Conservation (phyloP, 164 flowering plant genomes). For the Chimonanthus salicifolius region DNA sequence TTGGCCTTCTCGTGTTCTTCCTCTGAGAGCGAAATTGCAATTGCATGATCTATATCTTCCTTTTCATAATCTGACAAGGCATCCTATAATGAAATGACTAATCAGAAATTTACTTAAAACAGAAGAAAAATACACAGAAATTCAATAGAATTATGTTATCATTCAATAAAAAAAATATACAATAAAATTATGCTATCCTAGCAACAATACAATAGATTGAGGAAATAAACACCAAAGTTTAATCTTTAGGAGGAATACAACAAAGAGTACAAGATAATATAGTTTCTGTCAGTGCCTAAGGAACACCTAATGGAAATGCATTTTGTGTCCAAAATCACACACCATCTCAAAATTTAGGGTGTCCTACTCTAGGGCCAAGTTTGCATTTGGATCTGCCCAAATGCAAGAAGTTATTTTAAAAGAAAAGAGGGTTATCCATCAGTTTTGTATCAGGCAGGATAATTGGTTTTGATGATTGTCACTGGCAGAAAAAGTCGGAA, state of each 20-base stretch:
- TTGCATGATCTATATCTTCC: constrained; percentile 77
- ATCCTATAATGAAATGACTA: constrained; percentile 35
- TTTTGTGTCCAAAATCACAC: background rate
- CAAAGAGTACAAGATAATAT: constrained; percentile 2
- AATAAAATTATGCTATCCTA: background rate
- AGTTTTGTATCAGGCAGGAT: background rate
- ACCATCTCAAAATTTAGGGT: too few relatives aligned
- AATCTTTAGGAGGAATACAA: background rate
- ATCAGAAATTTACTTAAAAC: background rate
- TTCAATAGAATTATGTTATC: constrained; percentile 1
- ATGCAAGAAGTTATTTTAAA: background rate
- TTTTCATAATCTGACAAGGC: constrained; percentile 48
- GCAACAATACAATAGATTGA: background rate
- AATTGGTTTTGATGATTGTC: background rate
- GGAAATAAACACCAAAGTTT: background rate
- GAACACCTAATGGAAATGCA: background rate
- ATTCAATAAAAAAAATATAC: background rate
- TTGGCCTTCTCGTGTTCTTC: constrained; percentile 58
- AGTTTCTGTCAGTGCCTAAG: background rate
- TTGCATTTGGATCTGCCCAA: background rate
- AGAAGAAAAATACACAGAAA: background rate
- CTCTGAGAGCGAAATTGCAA: constrained; percentile 78
- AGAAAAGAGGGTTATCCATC: background rate
- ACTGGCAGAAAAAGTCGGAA: background rate
- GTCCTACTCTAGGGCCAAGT: background rate